Evolutionary conservation across 2,329 filamentous ascomycete species (phyloP), one percentile per base, ranked within the genome.

Genomic region (Monosporascus sp.): DNA sequence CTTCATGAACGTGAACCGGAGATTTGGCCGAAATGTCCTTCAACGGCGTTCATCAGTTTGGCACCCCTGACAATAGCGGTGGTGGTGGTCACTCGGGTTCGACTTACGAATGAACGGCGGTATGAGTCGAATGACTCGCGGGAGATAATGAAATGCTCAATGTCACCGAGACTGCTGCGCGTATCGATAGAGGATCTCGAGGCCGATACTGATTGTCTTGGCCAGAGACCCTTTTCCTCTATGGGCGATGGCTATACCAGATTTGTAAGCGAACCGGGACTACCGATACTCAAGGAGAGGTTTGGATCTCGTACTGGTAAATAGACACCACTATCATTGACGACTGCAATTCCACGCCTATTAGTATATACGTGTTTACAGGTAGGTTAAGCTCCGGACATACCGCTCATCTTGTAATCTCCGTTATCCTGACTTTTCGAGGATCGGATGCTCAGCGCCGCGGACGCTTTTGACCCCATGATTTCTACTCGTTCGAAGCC

Each of bases 91-190:
- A 6, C 8, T 46, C 20, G 37, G 9, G 49, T 43, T 18, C 6
- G 15, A 78, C 87, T 63, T 81, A 96, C 93, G 76, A 97, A 97
- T 59, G 92, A 97, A 65, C 94, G 85, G 58, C 94, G 82, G 73
- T 97, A 97, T 3, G 92, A 96, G 70, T 97, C 94, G 67, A 97
- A 97, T 2, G 92, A 97, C 74, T 97, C 94, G 65, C 93, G 84
- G 38, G 92, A 96, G 69, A 97, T 97, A 58, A 88, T 91, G 69
- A 97, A 97, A 15, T 88, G 91, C 68, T 97, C 93, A 63, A 91
- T 92, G 57, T 96, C 91, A 63, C 86, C 85, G 55, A 89, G 76
- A 62, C 87, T 82, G 66, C 66, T 73, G 52, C 74, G 73, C 35
- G 75, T 79, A 59, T 82, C 79, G 60, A 74, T 78, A 5, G 82